Evolutionary conservation across 2,329 filamentous ascomycete species (phyloP), one percentile per base, ranked within the genome.

Genomic region (Sporothrix brunneoviolacea): DNA sequence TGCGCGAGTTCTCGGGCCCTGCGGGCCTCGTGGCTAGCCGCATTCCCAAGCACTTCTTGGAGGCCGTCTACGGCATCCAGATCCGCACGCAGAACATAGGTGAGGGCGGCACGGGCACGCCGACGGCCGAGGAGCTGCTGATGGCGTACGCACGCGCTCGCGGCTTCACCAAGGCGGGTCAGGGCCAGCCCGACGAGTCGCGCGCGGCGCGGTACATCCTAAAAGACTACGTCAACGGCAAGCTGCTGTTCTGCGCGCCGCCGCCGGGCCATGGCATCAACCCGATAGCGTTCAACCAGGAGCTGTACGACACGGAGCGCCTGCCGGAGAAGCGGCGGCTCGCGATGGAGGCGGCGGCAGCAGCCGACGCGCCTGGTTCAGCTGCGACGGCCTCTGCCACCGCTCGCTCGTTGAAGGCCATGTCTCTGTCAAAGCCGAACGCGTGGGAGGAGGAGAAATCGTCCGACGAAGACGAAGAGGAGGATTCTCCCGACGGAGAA

Each of bases 171-270:
- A 96, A 91, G 5, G 84, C 87, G 48, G 93, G 93, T 61, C 79
- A 88, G 30, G 91, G 93, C 8, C 87, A 93, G 63, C 91, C 93
- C 0, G 93, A 98, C 61, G 90, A 95, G 71, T 94, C 90, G 2
- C 80, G 93, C 60, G 93, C 93, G 7, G 90, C 91, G 4, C 80
- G 93, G 48, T 86, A 88, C 59, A 77, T 98, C 15, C 78, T 98
- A 22, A 98, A 98, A 66, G 93, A 98, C 70, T 98, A 97, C 62
- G 93, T 98, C 59, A 95, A 86, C 64, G 93, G 93, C 55, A 97
- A 96, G 70, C 79, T 98, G 0, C 78, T 97, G 6, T 97, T 86
- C 71, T 93, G 90, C 58, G 84, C 91, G 61, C 91, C 93, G 4
- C 93, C 93, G 0, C 91, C 91, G 0, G 71, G 71, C n/a, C 28